Percentiles rank a stretch among this genome's conserved stretches.
Evolutionary conservation across 2,329 filamentous ascomycete species (phyloP).

Genomic region (Emmonsia crescens): DNA sequence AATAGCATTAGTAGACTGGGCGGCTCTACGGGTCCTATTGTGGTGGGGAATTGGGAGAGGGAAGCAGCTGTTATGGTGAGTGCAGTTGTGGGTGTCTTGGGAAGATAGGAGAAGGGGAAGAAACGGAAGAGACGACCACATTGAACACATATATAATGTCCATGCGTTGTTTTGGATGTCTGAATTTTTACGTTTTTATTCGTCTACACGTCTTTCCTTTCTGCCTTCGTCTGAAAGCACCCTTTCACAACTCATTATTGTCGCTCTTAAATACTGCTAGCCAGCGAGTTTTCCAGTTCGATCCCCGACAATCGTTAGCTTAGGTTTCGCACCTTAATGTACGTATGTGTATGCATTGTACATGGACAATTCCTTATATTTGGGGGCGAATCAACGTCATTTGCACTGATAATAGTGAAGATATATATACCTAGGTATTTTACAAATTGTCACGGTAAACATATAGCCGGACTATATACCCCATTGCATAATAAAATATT

Average conservation of each 20-base stretch:
- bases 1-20: constrained; percentile 34
- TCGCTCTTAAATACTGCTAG: not conserved
- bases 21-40: constrained; percentile 31
- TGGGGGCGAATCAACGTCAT: not conserved
- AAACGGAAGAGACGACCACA: not conserved
- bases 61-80: constrained; percentile 93
- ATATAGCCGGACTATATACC: too few relatives aligned
- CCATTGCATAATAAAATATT: not conserved
- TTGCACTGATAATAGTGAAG: not conserved
- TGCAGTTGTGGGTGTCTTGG: constrained; percentile 56
- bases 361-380: not conserved
- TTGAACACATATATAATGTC: not conserved
- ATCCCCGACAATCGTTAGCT: not conserved
- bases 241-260: not conserved
- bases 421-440: too few relatives aligned
- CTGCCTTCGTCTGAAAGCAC: not conserved
- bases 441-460: not conserved
- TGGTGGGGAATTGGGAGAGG: constrained; percentile 61
- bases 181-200: not conserved
- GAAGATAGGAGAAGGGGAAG: constrained; percentile 15
- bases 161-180: not conserved
- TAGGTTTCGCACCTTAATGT: not conserved
- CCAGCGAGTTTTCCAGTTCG: not conserved
- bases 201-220: not conserved
- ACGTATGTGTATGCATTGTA: not conserved